A percentile compares a stretch with the other conserved stretches of the same genome.
Evolutionary conservation across 352 stramenopile genomes (phyloP).

Genomic region (Phytophthora sansomeana): DNA sequence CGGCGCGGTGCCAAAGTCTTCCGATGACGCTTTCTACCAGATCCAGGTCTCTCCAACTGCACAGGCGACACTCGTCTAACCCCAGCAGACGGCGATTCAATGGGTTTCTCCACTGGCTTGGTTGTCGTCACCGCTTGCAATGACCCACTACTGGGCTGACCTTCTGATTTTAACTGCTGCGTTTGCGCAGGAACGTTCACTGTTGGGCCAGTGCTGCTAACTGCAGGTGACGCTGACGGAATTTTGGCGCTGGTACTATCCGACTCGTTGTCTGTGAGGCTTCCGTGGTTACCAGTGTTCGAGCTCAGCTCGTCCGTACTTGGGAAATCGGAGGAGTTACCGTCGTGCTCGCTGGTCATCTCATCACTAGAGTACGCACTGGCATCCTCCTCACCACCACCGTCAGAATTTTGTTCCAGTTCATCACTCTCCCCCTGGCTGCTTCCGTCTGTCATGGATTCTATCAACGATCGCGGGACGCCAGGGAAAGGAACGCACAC

Average conservation of each 20-base stretch:
- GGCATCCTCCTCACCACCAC: constrained; percentile 5
- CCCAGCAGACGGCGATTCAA: background rate
- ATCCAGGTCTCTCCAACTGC: constrained; percentile 24
- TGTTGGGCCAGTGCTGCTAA: background rate
- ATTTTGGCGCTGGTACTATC: constrained; percentile 24
- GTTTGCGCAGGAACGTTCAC: constrained; percentile 2
- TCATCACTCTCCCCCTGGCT: constrained; percentile 28
- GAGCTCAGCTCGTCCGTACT: constrained; percentile 21
- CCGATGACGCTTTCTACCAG: constrained; percentile 60
- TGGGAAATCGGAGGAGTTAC: constrained; percentile 13
- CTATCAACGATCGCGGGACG: constrained; percentile 16
- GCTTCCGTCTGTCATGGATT: constrained; percentile 16
- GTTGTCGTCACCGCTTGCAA: background rate
- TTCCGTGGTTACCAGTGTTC: constrained; percentile 10
- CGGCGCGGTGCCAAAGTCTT: constrained; percentile 59
- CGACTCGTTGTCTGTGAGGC: constrained; percentile 34
- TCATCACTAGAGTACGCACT: constrained; percentile 12
- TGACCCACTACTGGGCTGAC: background rate
- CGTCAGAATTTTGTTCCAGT: constrained; percentile 21
- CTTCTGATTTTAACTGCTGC: constrained; percentile 6
- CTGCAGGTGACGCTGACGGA: constrained; percentile 6
- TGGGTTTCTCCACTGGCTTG: background rate
- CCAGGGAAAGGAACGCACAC: constrained; percentile 7
- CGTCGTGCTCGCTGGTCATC: constrained; percentile 4
- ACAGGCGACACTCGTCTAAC: background rate